phyloP scores from a whole-genome alignment of 345 rosid genomes.

The Moricandia moricandioides region DNA sequence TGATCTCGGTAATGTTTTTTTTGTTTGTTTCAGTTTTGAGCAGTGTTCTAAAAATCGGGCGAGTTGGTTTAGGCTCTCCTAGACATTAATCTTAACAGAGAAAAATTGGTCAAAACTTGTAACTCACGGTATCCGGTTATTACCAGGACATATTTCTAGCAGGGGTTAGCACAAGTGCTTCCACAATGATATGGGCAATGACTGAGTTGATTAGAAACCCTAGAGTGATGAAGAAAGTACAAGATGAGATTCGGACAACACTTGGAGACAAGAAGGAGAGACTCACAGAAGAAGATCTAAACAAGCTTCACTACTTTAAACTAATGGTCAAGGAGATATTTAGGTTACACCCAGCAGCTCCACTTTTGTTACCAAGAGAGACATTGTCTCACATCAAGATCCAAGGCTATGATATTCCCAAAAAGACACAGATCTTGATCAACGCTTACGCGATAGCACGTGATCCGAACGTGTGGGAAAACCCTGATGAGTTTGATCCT shows the following conservation, averaged over 20 bases:
- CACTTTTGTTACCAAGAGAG: conserved; percentile 46
- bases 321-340: conserved; percentile 47
- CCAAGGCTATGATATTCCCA: conserved; percentile 41
- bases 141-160: conserved; percentile 43
- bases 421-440: conserved; percentile 37
- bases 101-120: not conserved
- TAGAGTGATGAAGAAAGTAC: conserved; percentile 26
- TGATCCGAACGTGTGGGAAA: conserved; percentile 43
- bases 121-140: not conserved
- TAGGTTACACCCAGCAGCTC: conserved; percentile 55
- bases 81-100: no score
- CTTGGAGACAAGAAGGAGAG: conserved; percentile 21
- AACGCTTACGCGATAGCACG: conserved; percentile 49
- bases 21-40: not conserved
- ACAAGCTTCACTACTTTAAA: conserved; percentile 41
- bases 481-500: conserved; percentile 43
- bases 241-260: conserved; percentile 4
- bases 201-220: conserved; percentile 16
- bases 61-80: no score
- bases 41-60: no score
- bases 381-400: conserved; percentile 33
- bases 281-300: conserved; percentile 36
- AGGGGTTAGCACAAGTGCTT: conserved; percentile 39
- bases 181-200: conserved; percentile 10
- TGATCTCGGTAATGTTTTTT: conserved; percentile 42